Conservation (phyloP, 768 basidiomycete genomes). For the Exsudoporus frostii region DNA sequence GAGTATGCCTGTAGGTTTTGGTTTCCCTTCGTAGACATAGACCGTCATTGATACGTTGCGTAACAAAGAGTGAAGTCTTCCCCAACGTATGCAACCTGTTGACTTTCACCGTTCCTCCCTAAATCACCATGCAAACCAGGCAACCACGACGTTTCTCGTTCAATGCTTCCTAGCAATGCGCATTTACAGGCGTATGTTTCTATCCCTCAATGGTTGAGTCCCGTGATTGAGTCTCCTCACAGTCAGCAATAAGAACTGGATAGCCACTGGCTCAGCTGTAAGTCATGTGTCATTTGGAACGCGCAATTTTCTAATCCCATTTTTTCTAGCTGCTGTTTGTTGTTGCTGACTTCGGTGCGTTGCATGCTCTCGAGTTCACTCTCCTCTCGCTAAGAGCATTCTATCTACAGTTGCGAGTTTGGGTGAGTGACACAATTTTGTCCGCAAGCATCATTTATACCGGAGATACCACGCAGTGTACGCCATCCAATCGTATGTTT, state of each 20-base stretch:
- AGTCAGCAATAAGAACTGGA: conserved; percentile 48
- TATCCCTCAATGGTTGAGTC: not conserved
- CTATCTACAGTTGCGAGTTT: conserved; percentile 26
- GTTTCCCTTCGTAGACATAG: not conserved
- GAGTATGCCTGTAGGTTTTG: conserved; percentile 21
- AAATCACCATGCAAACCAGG: conserved; percentile 10
- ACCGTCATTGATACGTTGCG: conserved; percentile 3
- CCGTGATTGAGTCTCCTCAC: conserved; percentile 11
- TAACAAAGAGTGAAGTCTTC: conserved; percentile 44
- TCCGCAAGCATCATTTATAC: conserved; percentile 1
- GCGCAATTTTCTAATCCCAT: not conserved
- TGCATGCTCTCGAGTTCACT: too few species aligned
- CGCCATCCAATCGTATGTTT: conserved; percentile 33
- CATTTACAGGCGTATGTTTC: conserved; percentile 44
- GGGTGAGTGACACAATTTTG: conserved; percentile 24
- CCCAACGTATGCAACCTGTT: conserved; percentile 38
- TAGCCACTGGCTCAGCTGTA: conserved; percentile 32
- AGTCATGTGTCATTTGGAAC: not conserved
- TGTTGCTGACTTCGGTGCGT: conserved; percentile 37
- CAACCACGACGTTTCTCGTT: conserved; percentile 47
- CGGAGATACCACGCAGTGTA: conserved; percentile 28
- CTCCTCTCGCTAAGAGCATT: not conserved
- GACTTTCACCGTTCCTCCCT: not conserved
- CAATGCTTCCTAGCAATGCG: conserved; percentile 54
- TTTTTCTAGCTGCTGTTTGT: conserved; percentile 29